These are phyloP conservation scores for Boletus semigastroideus DNA, from an alignment of 1,284 basidiomycete species.

Conservation along the genomic window DNA sequence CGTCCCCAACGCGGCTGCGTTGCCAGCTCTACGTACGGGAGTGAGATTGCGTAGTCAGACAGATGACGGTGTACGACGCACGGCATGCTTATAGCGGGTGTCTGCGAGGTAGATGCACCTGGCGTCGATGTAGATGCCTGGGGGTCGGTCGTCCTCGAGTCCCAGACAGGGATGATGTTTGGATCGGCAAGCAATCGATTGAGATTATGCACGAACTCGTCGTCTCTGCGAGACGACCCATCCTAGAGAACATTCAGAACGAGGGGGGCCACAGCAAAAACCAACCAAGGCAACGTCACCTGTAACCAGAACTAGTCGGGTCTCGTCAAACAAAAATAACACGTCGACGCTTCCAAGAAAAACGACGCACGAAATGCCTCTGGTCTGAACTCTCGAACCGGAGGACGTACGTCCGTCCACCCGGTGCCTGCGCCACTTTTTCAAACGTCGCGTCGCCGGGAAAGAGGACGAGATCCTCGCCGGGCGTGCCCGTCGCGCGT, in stretches of 20 bases:
- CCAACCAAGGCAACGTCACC: conserved; percentile 40
- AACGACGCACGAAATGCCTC: conserved; percentile 69
- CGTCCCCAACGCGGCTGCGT: conserved; percentile 21
- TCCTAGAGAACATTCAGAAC: conserved; percentile 43
- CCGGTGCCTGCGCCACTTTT: conserved; percentile 58
- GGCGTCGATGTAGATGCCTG: conserved; percentile 42
- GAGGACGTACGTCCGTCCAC: conserved; percentile 72
- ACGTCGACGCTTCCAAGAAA: not conserved
- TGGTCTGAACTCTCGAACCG: conserved; percentile 81
- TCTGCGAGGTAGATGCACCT: conserved; percentile 34
- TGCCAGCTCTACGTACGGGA: conserved; percentile 3
- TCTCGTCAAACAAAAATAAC: conserved; percentile 9
- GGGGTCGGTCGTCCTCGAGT: conserved; percentile 26
- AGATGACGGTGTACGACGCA: conserved; percentile 7
- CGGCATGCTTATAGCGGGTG: conserved; percentile 10
- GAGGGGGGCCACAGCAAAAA: not conserved
- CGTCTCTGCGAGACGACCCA: conserved; percentile 63
- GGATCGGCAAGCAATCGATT: conserved; percentile 68
- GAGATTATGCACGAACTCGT: conserved; percentile 68
- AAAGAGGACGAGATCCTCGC: conserved; percentile 80
- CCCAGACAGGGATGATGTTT: conserved; percentile 60
- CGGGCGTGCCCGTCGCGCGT: conserved; percentile 53
- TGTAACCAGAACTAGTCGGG: conserved; percentile 82
- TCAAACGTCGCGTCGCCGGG: conserved; percentile 75
- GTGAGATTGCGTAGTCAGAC: not conserved